Base-by-base conservation (phyloP, 2,329 filamentous ascomycete species). In the Neofusicoccum cordaticola region DNA sequence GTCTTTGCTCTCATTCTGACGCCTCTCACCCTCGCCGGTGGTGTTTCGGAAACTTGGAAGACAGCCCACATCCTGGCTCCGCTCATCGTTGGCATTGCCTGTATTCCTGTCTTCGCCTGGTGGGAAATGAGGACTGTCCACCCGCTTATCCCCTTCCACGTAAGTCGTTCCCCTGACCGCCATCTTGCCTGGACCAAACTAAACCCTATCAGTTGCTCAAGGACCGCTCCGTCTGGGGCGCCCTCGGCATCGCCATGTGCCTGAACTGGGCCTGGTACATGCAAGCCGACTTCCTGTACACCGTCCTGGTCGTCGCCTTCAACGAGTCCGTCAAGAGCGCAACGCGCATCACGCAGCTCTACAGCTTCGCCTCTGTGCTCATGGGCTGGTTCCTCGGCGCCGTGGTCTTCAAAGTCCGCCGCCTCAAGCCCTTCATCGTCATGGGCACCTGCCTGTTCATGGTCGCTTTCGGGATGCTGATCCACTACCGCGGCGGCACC, bases 381-480 rank as follows among this genome's bases (percentile, higher is more conserved):
- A 80, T 82, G 1, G 87, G 87, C 34, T 79, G 82, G 50, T 69
- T 85, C 51, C 78, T 87, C 15, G 86, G 87, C 4, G 70, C 86
- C 12, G 73, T 89, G 37, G 83, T 89, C 44, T 83, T 80, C 77
- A 81, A 80, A 63, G 79, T 87, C 27, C 83, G 85, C 62, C 84
- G 83, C 27, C 81, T 89, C 71, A 90, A 90, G 71, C 72, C 80
- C n/a, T 87, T 90, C 73, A 88, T 89, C 70, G 74, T 89, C 44
- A 75, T 77, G 34, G 88, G 87, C 39, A 88, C 86, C 1, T 74
- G 78, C 8, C 78, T 89, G 2, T 89, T 87, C 77, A 79, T 87
- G 70, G 84, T 87, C n/a, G 86, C 87, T 0, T 89, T 88, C 67
- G 87, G 87, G 9, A 80, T 90, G 0, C 78, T 90, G 17, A 88